Evolutionary conservation across 2,329 filamentous ascomycete genomes (phyloP), one percentile per base, ranked within the genome.

Genomic region (Aureobasidium musti): DNA sequence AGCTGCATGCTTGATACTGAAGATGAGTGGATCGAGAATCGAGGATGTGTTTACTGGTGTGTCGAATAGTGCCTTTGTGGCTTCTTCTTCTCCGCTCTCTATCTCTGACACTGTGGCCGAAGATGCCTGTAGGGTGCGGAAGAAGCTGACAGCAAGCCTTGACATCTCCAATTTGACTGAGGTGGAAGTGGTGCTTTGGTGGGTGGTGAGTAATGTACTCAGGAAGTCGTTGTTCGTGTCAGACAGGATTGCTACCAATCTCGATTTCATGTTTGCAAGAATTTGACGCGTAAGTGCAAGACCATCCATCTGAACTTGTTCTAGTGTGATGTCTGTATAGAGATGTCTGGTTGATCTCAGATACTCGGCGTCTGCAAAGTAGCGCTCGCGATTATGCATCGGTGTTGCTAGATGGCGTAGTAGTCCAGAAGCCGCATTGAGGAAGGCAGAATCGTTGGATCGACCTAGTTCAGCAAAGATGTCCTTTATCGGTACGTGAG

Each of bases 341-440:
- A 67, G 28, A 35, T 41, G 56, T 6, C 11, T 30, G 19, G 28
- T 39, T 17, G 39, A 21, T 21, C 23, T 39, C 1, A 67, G n/a
- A 13, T 64, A 67, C 13, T 65, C 57, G 6, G 59, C 3, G n/a
- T 67, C 39, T 19, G 63, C 63, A 37, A 67, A 65, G 52, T 61
- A 65, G 14, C 61, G 39, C 45, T 66, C 49, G 26, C 68, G 59
- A 30, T 66, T 68, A 2, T 53, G 45, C 21, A 50, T 28, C 2
- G 66, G 66, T 11, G 61, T 67, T 23, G 66, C 53, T 4, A 69
- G 68, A 35, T 68, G 68, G n/a, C 68, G 56, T 28, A 69, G 35
- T 47, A 69, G 47, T 33, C 68, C 68, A 28, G 66, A 67, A 17
- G 68, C 68, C 8, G 66, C 66, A 19, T 69, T 67, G 19, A 68